These are phyloP conservation scores for Trametes cinnabarina DNA, from an alignment of 768 basidiomycete genomes.

Conservation along the genomic window DNA sequence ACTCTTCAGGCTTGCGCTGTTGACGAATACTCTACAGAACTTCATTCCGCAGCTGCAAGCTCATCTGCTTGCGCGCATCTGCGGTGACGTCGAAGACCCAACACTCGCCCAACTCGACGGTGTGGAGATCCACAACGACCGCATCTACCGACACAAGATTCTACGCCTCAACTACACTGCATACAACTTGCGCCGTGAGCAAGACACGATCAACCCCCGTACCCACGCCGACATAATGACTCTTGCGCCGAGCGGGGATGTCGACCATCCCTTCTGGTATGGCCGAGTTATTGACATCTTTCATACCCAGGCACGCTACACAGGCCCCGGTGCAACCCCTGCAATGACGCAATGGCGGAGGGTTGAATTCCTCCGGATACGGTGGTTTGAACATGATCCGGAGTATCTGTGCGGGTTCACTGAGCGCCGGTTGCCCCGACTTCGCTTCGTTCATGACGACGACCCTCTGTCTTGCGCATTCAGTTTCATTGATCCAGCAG, in stretches of 20 bases:
- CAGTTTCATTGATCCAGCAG: slow-evolving; percentile 45
- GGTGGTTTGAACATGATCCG: slow-evolving; percentile 36
- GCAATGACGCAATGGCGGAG: neutral
- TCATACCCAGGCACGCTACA: slow-evolving; percentile 28
- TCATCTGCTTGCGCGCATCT: slow-evolving; percentile 30
- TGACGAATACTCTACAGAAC: slow-evolving; percentile 22
- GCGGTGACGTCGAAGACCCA: slow-evolving; percentile 27
- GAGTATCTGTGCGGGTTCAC: slow-evolving; percentile 28
- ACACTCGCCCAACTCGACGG: slow-evolving; percentile 17
- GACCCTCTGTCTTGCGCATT: slow-evolving; percentile 32
- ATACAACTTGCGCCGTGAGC: slow-evolving; percentile 40
- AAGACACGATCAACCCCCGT: slow-evolving; percentile 41
- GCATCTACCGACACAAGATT: slow-evolving; percentile 31
- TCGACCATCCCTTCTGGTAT: slow-evolving; percentile 30
- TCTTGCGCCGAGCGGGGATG: slow-evolving; percentile 10
- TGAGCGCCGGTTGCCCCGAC: slow-evolving; percentile 29
- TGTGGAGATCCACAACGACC: slow-evolving; percentile 20
- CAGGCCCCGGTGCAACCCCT: neutral
- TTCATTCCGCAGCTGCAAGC: slow-evolving; percentile 28
- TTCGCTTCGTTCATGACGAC: slow-evolving; percentile 38
- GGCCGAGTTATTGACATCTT: slow-evolving; percentile 29
- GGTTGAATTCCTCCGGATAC: slow-evolving; percentile 40
- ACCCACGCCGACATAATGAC: slow-evolving; percentile 36
- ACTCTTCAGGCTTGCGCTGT: slow-evolving; percentile 25
- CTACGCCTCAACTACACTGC: slow-evolving; percentile 41